phyloP scores from a whole-genome alignment of 106 monocot species.

The Allium fistulosum region DNA sequence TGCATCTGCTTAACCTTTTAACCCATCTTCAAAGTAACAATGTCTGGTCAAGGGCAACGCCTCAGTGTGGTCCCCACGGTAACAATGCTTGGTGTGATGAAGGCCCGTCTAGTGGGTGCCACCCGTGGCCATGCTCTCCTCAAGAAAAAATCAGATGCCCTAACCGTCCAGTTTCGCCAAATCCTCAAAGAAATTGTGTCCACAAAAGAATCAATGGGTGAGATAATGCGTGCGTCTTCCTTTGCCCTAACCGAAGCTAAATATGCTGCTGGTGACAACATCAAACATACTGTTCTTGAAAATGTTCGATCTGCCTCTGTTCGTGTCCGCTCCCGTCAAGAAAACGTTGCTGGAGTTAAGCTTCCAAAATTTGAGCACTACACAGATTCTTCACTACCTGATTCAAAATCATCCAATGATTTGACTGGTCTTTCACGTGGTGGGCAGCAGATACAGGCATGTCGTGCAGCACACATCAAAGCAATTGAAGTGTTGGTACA shows the following conservation, averaged over 20 bases:
- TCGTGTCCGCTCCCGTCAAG: conserved; percentile 82
- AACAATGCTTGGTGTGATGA: conserved; percentile 93
- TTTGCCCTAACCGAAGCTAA: conserved; percentile 98
- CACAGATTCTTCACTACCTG: conserved; percentile 31
- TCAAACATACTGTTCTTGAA: conserved; percentile 65
- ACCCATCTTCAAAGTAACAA: conserved; percentile 15
- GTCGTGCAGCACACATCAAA: conserved; percentile 69
- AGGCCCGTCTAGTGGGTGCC: conserved; percentile 80
- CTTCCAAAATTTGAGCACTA: conserved; percentile 92
- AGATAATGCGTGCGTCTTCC: conserved; percentile 78
- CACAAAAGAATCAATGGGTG: conserved; percentile 94
- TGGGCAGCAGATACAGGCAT: conserved; percentile 84
- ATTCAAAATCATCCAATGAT: conserved; percentile 23
- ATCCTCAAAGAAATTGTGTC: conserved; percentile 90
- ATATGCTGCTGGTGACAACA: conserved; percentile 79
- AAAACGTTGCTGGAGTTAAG: conserved; percentile 85
- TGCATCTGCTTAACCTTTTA: neutral
- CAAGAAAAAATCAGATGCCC: conserved; percentile 94
- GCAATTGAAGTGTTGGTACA: conserved; percentile 94
- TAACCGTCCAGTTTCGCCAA: conserved; percentile 84
- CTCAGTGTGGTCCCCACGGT: conserved; percentile 91
- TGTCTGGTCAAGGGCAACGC: conserved; percentile 77
- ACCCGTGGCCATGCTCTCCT: conserved; percentile 93
- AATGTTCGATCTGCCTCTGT: conserved; percentile 62
- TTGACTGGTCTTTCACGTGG: conserved; percentile 85